Conservation (phyloP, 495 filamentous ascomycete genomes). For the Penicillium bialowiezense region DNA sequence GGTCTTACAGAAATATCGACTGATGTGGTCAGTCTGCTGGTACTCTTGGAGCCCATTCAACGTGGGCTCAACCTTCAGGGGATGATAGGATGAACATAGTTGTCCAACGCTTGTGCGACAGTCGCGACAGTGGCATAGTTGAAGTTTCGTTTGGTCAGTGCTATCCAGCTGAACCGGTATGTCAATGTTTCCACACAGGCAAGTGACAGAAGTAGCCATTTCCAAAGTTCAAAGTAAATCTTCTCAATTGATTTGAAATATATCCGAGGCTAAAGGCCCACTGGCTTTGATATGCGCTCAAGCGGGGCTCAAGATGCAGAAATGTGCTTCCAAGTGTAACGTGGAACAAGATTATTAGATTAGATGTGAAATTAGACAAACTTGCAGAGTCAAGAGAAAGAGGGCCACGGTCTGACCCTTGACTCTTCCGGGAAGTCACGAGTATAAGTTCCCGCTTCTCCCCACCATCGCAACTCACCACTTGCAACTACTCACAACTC, state of each 20-base stretch:
- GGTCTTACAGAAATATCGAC: conserved; percentile 64
- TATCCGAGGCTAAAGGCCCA: not conserved
- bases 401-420: not conserved
- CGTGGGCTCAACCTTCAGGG: conserved; percentile 30
- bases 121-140: conserved; percentile 63
- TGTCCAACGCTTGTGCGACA: conserved; percentile 61
- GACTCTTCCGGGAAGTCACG: conserved; percentile 22
- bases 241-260: not conserved
- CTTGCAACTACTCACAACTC: conserved; percentile 5
- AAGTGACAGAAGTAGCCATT: conserved; percentile 40
- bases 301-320: conserved; percentile 25
- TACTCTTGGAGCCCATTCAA: conserved; percentile 47
- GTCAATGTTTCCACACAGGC: conserved; percentile 52
- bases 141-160: conserved; percentile 26
- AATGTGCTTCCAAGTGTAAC: conserved; percentile 23
- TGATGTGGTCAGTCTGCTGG: conserved; percentile 41
- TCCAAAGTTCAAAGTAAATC: too few species aligned
- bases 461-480: not conserved
- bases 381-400: too few species aligned
- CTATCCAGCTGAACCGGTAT: conserved; percentile 40
- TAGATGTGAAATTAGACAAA: too few species aligned
- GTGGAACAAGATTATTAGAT: not conserved
- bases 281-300: conserved; percentile 24
- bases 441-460: conserved; percentile 13
- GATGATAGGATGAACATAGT: conserved; percentile 53